Conservation (phyloP, 306 rosid genomes). For the Trifolium repens region DNA sequence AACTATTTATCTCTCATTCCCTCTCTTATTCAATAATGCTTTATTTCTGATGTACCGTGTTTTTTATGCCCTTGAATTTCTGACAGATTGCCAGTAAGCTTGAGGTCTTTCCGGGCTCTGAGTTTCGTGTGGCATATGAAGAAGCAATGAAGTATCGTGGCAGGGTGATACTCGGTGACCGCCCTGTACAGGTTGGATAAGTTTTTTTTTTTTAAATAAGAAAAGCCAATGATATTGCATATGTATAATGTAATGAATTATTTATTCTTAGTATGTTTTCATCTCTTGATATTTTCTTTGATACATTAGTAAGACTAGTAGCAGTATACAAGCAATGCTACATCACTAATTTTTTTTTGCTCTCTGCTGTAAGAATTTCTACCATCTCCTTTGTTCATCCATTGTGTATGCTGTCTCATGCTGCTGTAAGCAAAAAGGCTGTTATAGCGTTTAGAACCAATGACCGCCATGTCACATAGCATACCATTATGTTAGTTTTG, state of each 20-base stretch:
- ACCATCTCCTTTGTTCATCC: neutral
- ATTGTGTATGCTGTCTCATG: neutral
- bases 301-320: neutral
- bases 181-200: conserved; percentile 85
- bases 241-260: conserved; percentile 14
- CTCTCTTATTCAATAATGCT: conserved; percentile 32
- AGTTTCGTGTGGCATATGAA: conserved; percentile 93
- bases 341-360: neutral
- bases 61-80: conserved; percentile 25
- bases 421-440: conserved; percentile 17
- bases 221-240: conserved; percentile 5
- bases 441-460: neutral
- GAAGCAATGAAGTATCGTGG: conserved; percentile 96
- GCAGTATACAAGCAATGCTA: conserved; percentile 3
- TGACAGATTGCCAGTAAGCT: conserved; percentile 83
- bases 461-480: neutral
- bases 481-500: neutral
- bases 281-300: conserved; percentile 1
- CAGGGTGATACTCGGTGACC: conserved; percentile 94
- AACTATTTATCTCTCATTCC: conserved; percentile 20
- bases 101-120: conserved; percentile 91
- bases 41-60: conserved; percentile 15
- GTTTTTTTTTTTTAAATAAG: conserved; percentile 28
- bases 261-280: conserved; percentile 22
- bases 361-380: conserved; percentile 10